Conservation (phyloP, 768 basidiomycete species). For the Tephrocybe sp. region DNA sequence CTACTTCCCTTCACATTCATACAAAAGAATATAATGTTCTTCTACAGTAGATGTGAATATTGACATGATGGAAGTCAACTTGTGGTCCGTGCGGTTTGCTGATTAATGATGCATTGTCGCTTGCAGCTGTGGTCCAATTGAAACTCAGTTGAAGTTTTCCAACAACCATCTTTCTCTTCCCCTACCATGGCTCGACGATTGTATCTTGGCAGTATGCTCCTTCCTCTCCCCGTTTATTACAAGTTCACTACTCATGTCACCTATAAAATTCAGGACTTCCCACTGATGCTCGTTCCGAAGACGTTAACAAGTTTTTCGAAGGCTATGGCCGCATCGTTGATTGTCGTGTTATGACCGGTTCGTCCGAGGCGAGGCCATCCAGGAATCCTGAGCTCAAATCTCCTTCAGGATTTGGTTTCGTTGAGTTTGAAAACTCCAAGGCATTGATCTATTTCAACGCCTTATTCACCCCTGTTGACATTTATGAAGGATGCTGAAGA, state of each 20-base stretch:
- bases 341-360: constrained; percentile 93
- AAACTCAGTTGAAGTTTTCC: constrained; percentile 43
- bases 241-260: constrained; percentile 1
- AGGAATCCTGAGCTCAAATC: constrained; percentile 20
- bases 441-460: constrained; percentile 31
- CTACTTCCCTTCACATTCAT: constrained; percentile 3
- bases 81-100: constrained; percentile 42
- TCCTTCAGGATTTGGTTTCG: constrained; percentile 84
- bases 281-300: constrained; percentile 76
- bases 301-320: constrained; percentile 86
- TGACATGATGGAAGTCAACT: background rate
- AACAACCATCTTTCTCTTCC: constrained; percentile 27
- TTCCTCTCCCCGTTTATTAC: constrained; percentile 5
- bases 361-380: constrained; percentile 24
- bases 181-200: constrained; percentile 78
- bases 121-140: constrained; percentile 33
- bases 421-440: constrained; percentile 89
- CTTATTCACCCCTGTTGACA: constrained; percentile 12
- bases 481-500: constrained; percentile 85
- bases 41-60: background rate
- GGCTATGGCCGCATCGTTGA: constrained; percentile 87
- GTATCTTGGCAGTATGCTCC: constrained; percentile 74
- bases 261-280: constrained; percentile 59
- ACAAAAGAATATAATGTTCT: background rate
- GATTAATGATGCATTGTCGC: constrained; percentile 23